Evolutionary conservation across 176 grass and related monocot genomes (phyloP).

Genomic region (Avena atlantica): DNA sequence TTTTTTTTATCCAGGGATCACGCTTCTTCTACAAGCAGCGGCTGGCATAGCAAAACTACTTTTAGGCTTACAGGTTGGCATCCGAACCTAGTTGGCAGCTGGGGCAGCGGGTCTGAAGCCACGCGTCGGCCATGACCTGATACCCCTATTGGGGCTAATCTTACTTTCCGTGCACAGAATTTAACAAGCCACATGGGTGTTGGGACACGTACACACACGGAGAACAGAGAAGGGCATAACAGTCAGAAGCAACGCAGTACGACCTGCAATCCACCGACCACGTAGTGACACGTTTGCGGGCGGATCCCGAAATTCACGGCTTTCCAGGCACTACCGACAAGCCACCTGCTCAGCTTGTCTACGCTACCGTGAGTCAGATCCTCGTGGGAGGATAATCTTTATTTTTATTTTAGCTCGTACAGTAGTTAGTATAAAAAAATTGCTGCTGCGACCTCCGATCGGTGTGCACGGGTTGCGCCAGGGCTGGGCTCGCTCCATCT

Average conservation of each 20-base stretch:
- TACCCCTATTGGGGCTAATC: no score
- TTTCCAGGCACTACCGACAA: background rate
- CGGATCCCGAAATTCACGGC: slow-evolving; percentile 26
- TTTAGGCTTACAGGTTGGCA: no score
- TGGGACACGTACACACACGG: background rate
- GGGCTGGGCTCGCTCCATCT: background rate
- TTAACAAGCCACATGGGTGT: background rate
- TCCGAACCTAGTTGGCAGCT: no score
- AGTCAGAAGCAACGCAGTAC: background rate
- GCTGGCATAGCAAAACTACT: no score
- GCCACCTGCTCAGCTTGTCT: background rate
- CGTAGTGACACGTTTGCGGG: background rate
- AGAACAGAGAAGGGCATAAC: background rate
- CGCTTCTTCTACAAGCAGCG: no score
- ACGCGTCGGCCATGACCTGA: no score
- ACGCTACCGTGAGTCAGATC: background rate
- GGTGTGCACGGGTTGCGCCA: background rate
- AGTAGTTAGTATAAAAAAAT: background rate
- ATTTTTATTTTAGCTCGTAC: background rate
- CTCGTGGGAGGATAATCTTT: background rate
- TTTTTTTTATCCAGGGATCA: no score
- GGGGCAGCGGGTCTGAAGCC: no score
- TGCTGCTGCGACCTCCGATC: background rate
- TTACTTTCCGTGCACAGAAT: background rate
- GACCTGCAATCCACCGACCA: background rate